A percentile compares a stretch with the other conserved stretches of the same genome.
Conservation (phyloP, 306 rosid species). For the Cicer pinnatifidum region DNA sequence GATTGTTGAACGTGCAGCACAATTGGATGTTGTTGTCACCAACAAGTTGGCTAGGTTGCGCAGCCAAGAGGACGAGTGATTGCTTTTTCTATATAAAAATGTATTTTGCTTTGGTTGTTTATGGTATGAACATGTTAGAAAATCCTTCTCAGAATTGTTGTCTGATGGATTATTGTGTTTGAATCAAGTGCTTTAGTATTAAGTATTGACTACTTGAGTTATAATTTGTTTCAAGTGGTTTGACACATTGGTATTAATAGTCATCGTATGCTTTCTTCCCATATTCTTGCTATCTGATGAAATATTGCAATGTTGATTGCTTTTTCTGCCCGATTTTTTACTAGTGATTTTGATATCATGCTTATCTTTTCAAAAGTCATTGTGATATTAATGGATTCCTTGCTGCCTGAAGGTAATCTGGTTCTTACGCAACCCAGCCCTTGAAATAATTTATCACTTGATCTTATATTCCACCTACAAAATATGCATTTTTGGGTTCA, state of each 20-base stretch:
- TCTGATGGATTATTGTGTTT: conserved; percentile 23
- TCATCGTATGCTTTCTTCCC: background rate
- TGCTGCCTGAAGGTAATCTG: too few species aligned
- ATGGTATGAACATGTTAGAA: conserved; percentile 31
- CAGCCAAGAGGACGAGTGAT: conserved; percentile 79
- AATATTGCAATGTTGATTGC: background rate
- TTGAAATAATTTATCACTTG: too few species aligned
- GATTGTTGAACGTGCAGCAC: conserved; percentile 77
- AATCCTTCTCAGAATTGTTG: conserved; percentile 5
- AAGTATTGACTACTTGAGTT: background rate
- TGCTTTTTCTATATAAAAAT: background rate
- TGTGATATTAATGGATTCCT: too few species aligned
- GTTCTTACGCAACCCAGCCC: too few species aligned
- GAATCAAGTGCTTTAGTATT: conserved; percentile 11
- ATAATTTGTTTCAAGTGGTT: background rate
- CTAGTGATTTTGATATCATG: background rate
- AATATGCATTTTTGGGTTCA: too few species aligned
- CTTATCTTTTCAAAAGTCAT: background rate
- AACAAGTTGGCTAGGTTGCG: conserved; percentile 77
- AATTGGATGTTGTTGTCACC: conserved; percentile 79
- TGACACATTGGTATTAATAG: background rate
- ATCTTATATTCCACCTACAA: too few species aligned
- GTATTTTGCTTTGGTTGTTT: conserved; percentile 17
- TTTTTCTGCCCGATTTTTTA: background rate
- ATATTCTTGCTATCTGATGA: background rate